Evolutionary conservation across 331 rosid genomes (phyloP).

Genomic region (Quercus phellos): DNA sequence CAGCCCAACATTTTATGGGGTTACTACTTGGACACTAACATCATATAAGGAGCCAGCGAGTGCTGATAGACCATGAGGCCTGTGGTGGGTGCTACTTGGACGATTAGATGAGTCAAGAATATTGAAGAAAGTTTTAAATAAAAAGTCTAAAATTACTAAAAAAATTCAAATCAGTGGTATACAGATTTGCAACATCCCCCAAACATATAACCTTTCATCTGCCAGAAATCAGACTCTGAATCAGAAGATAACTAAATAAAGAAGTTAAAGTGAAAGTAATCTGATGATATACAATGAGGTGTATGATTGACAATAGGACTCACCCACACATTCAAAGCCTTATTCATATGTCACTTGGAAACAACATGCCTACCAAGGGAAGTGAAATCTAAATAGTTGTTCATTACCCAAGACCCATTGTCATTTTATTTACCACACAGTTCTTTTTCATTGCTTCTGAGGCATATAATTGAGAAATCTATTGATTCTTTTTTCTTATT

Average conservation of each 20-base stretch:
- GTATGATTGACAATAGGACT: neutral
- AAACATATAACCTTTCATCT: neutral
- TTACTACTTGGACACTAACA: neutral
- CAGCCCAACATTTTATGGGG: neutral
- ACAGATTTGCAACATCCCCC: neutral
- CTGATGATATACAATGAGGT: neutral
- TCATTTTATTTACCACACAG: neutral
- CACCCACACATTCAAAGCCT: conserved; percentile 2
- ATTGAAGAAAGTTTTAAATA: neutral
- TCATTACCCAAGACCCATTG: neutral
- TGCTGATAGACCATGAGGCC: neutral
- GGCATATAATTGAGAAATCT: conserved; percentile 6
- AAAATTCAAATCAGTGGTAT: neutral
- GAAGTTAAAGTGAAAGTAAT: neutral
- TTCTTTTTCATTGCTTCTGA: neutral
- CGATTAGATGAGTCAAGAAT: neutral
- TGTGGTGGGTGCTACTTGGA: neutral
- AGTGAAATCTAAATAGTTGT: conserved; percentile 2
- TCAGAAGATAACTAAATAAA: neutral
- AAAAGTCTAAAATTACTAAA: neutral
- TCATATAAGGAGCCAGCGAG: neutral
- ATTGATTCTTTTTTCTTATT: neutral
- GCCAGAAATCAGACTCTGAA: neutral
- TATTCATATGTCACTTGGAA: neutral
- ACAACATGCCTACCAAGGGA: neutral